Evolutionary conservation across 352 stramenopile species (phyloP).

Genomic region (Phytophthora sojae): DNA sequence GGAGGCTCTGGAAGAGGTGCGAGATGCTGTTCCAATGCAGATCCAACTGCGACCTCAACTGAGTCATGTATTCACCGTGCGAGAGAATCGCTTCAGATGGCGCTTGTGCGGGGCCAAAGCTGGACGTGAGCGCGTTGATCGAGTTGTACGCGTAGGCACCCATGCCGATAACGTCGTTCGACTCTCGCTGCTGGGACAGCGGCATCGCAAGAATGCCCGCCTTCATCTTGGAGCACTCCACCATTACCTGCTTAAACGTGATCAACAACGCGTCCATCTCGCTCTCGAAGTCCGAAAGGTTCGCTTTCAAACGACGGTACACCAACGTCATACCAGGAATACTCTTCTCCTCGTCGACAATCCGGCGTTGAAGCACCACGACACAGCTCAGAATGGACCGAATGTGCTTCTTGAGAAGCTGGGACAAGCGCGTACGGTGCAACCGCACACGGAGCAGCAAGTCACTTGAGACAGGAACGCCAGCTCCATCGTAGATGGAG

Average conservation of each 20-base stretch:
- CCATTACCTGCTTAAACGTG: slow-evolving; percentile 81
- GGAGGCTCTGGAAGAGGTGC: slow-evolving; percentile 82
- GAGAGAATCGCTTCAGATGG: slow-evolving; percentile 79
- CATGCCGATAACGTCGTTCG: slow-evolving; percentile 71
- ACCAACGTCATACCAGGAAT: slow-evolving; percentile 80
- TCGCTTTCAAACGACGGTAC: slow-evolving; percentile 70
- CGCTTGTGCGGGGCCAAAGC: slow-evolving; percentile 60
- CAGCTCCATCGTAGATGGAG: slow-evolving; percentile 81
- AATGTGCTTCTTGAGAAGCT: slow-evolving; percentile 83
- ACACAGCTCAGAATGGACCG: slow-evolving; percentile 74
- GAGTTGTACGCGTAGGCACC: slow-evolving; percentile 83
- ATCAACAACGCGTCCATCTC: slow-evolving; percentile 74
- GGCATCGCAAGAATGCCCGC: slow-evolving; percentile 80
- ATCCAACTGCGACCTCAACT: slow-evolving; percentile 85
- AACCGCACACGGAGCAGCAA: slow-evolving; percentile 76
- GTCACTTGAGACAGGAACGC: slow-evolving; percentile 71
- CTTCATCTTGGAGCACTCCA: slow-evolving; percentile 86
- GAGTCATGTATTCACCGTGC: slow-evolving; percentile 90
- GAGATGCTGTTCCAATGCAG: slow-evolving; percentile 90
- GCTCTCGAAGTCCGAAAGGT: slow-evolving; percentile 67
- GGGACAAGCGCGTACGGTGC: slow-evolving; percentile 70
- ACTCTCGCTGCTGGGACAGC: slow-evolving; percentile 71
- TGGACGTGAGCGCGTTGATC: slow-evolving; percentile 82
- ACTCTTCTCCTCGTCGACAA: slow-evolving; percentile 82
- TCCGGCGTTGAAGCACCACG: slow-evolving; percentile 75